Percentiles rank a stretch among this genome's conserved stretches.
These are phyloP conservation scores for Carex parvula DNA, from an alignment of 176 grass and related monocot genomes.

Conservation along the genomic window DNA sequence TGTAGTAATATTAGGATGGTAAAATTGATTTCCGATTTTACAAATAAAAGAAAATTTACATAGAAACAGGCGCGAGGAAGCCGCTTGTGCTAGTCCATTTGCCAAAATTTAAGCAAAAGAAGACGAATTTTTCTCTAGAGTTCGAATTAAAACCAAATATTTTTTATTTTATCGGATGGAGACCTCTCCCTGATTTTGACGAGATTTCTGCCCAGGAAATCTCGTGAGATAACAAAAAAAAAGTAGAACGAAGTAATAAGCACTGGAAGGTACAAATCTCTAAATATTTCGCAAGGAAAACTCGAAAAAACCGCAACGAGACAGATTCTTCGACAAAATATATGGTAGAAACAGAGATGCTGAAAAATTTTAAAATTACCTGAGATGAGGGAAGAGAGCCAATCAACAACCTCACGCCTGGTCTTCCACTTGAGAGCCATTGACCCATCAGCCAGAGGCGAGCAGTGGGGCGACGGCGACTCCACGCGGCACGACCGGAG, in stretches of 20 bases:
- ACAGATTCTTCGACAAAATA: not conserved
- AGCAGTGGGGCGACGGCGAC: constrained; percentile 31
- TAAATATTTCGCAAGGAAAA: not conserved
- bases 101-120: not conserved
- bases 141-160: not conserved
- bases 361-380: constrained; percentile 35
- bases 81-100: not conserved
- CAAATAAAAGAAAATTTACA: not conserved
- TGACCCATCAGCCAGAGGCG: constrained; percentile 14
- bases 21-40: not conserved
- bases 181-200: not conserved
- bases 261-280: not conserved
- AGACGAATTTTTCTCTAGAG: not conserved
- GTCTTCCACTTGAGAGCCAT: constrained; percentile 60
- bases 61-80: not conserved
- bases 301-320: not conserved
- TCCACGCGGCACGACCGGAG: constrained; percentile 36
- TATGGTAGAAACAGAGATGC: not conserved
- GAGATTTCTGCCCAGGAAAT: not conserved
- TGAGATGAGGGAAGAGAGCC: constrained; percentile 74
- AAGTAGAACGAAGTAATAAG: not conserved
- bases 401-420: constrained; percentile 86
- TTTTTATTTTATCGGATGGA: not conserved
- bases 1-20: not conserved
- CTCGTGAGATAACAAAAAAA: not conserved